A percentile compares a stretch with the other conserved stretches of the same genome.
Conservation (phyloP, 2,329 filamentous ascomycete species). For the Helotiales sp. region DNA sequence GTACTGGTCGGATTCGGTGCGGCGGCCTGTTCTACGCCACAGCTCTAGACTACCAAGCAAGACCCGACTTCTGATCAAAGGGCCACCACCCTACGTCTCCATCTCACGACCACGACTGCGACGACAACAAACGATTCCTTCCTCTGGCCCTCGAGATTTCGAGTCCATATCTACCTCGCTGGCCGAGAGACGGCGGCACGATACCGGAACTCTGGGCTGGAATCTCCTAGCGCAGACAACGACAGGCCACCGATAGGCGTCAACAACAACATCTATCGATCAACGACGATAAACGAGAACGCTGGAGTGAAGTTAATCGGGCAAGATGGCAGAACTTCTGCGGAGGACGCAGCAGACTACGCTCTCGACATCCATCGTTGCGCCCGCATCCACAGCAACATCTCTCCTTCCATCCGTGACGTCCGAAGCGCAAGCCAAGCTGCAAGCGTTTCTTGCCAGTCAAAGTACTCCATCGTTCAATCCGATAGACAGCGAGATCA, state of each 20-base stretch:
- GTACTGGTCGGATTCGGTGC: background rate
- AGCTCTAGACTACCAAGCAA: too few species aligned
- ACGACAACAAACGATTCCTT: background rate
- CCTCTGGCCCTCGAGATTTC: conserved; percentile 4
- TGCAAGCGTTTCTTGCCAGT: conserved; percentile 9
- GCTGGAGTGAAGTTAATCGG: background rate
- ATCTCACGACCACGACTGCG: background rate
- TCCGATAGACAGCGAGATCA: conserved; percentile 10
- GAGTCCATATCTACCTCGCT: conserved; percentile 20
- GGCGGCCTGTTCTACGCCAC: background rate
- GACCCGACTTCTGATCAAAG: too few species aligned
- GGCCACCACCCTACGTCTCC: too few species aligned
- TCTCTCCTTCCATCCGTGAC: conserved; percentile 1
- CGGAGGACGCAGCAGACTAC: conserved; percentile 24
- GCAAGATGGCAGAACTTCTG: conserved; percentile 26
- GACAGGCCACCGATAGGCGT: background rate
- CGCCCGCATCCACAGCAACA: conserved; percentile 14
- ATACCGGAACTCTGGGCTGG: background rate
- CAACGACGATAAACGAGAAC: background rate
- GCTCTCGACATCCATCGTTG: conserved; percentile 22
- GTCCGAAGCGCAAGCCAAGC: conserved; percentile 11
- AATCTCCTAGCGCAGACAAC: background rate
- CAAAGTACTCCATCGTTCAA: conserved; percentile 7
- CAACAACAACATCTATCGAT: background rate
- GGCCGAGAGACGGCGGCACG: conserved; percentile 24